phyloP scores from a whole-genome alignment of 768 basidiomycete species.

The Trametes punicea region DNA sequence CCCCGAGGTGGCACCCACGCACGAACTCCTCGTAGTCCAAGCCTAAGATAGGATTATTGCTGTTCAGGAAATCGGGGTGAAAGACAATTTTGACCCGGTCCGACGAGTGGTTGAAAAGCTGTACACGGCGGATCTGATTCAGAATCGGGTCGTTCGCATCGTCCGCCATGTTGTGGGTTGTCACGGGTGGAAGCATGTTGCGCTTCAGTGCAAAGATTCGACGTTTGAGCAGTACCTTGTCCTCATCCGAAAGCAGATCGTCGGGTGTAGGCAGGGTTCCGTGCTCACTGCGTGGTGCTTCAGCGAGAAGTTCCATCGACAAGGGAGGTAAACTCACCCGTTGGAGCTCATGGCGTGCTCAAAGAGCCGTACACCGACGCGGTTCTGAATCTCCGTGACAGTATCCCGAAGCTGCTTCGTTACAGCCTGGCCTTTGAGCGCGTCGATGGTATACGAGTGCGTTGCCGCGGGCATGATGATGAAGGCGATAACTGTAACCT shows the following conservation, averaged over 20 bases:
- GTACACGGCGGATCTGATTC: slow-evolving; percentile 90
- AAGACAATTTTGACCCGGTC: slow-evolving; percentile 98
- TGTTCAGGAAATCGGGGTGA: slow-evolving; percentile 97
- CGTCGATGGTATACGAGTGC: slow-evolving; percentile 95
- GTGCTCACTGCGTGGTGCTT: slow-evolving; percentile 50
- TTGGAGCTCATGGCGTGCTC: slow-evolving; percentile 92
- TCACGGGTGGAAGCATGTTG: slow-evolving; percentile 89
- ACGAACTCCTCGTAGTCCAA: slow-evolving; percentile 99
- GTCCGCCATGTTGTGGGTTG: slow-evolving; percentile 99
- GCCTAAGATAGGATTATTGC: slow-evolving; percentile 95
- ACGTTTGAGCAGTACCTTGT: slow-evolving; percentile 91
- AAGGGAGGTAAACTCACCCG: slow-evolving; percentile 50
- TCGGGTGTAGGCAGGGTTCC: slow-evolving; percentile 71
- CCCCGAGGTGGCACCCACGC: slow-evolving; percentile 94
- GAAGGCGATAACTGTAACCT: slow-evolving; percentile 91
- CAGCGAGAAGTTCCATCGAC: background rate
- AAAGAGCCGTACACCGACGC: slow-evolving; percentile 88
- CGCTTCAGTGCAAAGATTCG: slow-evolving; percentile 96
- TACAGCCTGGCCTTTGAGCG: slow-evolving; percentile 95
- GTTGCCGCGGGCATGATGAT: slow-evolving; percentile 98
- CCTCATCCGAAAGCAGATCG: slow-evolving; percentile 82
- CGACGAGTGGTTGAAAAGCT: slow-evolving; percentile 81
- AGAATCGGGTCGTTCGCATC: slow-evolving; percentile 90
- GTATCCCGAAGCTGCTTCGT: slow-evolving; percentile 96
- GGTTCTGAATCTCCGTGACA: slow-evolving; percentile 91